phyloP scores from a whole-genome alignment of 306 rosid species.

The Lupinus albus region DNA sequence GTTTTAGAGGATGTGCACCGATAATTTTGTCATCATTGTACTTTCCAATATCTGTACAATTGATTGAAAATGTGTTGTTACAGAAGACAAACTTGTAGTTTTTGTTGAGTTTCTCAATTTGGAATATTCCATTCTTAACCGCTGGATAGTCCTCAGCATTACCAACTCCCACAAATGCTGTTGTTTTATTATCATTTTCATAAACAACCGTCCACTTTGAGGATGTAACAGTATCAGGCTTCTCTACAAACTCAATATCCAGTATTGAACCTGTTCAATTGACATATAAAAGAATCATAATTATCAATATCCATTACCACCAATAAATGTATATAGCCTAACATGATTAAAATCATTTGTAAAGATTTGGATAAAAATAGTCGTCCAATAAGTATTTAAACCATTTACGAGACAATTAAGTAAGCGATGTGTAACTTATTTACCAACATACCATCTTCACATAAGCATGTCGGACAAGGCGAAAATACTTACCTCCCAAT shows the following conservation, averaged over 20 bases:
- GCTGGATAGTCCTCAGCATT: slow-evolving; percentile 9
- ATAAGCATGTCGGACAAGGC: too few relatives aligned
- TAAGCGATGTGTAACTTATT: too few relatives aligned
- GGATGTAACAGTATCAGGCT: neutral
- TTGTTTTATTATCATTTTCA: neutral
- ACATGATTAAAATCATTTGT: too few relatives aligned
- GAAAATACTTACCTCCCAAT: too few relatives aligned
- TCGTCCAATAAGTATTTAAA: too few relatives aligned
- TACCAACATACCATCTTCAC: too few relatives aligned
- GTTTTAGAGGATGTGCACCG: neutral
- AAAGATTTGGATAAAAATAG: too few relatives aligned
- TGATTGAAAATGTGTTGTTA: neutral
- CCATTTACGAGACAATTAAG: too few relatives aligned
- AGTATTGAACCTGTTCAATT: neutral
- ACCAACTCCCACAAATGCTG: slow-evolving; percentile 35
- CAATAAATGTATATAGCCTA: too few relatives aligned
- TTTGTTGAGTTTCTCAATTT: neutral
- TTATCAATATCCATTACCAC: too few relatives aligned
- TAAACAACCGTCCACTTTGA: slow-evolving; percentile 14
- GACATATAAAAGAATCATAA: too few relatives aligned
- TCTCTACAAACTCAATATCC: slow-evolving; percentile 17
- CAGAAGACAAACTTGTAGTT: slow-evolving; percentile 21
- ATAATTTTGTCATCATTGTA: neutral
- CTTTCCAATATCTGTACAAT: slow-evolving; percentile 32
- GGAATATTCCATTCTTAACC: neutral